Conservation (phyloP, 495 filamentous ascomycete genomes). For the Penicillium psychrofluorescens region DNA sequence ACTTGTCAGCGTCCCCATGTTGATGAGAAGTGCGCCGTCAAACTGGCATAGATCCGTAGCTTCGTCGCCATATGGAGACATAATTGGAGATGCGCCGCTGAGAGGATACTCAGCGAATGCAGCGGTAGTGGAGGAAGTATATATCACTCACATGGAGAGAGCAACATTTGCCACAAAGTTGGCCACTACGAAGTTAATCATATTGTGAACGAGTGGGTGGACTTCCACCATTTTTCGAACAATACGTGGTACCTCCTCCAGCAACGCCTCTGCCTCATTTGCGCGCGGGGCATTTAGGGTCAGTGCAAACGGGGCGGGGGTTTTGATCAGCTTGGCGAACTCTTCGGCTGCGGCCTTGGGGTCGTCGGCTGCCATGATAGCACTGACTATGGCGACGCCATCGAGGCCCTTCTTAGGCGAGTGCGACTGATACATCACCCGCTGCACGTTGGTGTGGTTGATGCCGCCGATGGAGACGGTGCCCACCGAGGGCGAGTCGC, state of each 20-base stretch:
- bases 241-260: conserved; percentile 44
- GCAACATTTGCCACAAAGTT: conserved; percentile 91
- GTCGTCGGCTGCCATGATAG: conserved; percentile 67
- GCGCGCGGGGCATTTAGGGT: conserved; percentile 9
- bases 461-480: conserved; percentile 86
- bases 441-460: conserved; percentile 67
- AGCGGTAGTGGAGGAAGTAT: not conserved
- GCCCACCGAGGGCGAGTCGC: conserved; percentile 33
- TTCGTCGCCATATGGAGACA: conserved; percentile 83
- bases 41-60: conserved; percentile 66
- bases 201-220: conserved; percentile 84
- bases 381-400: conserved; percentile 85
- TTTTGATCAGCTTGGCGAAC: conserved; percentile 44
- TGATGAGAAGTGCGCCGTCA: conserved; percentile 69
- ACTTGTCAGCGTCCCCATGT: conserved; percentile 85
- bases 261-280: conserved; percentile 30
- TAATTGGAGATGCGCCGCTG: conserved; percentile 82
- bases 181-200: conserved; percentile 91
- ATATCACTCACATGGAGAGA: conserved; percentile 51
- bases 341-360: conserved; percentile 52
- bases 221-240: conserved; percentile 49
- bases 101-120: conserved; percentile 4
- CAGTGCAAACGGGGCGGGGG: conserved; percentile 41
- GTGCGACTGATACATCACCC: conserved; percentile 60
- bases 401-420: conserved; percentile 49